Conservation (phyloP, 108 stramenopile species). For the Bacterosira constricta region DNA sequence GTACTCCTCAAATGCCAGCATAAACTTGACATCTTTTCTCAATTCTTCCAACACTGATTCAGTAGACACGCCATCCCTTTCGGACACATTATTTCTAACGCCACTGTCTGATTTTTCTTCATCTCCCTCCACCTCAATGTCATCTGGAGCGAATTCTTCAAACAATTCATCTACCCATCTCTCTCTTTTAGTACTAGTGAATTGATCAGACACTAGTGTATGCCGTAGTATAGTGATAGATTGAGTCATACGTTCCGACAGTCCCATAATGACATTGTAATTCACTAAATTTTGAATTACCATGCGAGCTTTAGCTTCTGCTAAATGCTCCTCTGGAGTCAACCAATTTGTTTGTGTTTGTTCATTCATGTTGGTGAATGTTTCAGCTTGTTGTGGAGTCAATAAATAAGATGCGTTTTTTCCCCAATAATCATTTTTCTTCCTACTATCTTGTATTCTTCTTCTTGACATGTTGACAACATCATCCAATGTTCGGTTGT, state of each 20-base stretch:
- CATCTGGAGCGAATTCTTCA: neutral
- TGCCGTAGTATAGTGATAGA: constrained; percentile 52
- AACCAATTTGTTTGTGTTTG: neutral
- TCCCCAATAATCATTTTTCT: constrained; percentile 21
- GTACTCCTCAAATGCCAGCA: constrained; percentile 31
- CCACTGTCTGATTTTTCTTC: neutral
- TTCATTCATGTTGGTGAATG: constrained; percentile 12
- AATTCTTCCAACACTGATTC: constrained; percentile 38
- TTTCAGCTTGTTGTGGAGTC: constrained; percentile 46
- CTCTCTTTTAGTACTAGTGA: neutral
- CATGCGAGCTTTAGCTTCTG: constrained; percentile 20
- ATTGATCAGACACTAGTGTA: constrained; percentile 27
- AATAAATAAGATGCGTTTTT: constrained; percentile 48
- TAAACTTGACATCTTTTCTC: constrained; percentile 41
- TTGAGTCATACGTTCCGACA: constrained; percentile 56
- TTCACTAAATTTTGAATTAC: constrained; percentile 47
- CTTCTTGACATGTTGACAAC: constrained; percentile 18
- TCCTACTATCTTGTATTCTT: constrained; percentile 6
- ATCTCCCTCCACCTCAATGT: neutral
- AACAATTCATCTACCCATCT: constrained; percentile 22
- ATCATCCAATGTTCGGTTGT: constrained; percentile 2
- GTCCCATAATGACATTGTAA: constrained; percentile 56
- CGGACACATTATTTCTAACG: constrained; percentile 16
- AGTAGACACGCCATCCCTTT: constrained; percentile 36
- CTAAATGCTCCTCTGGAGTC: constrained; percentile 1